Evolutionary conservation across 805 yeast species (phyloP).

Genomic region (Kodamaea laetipori): DNA sequence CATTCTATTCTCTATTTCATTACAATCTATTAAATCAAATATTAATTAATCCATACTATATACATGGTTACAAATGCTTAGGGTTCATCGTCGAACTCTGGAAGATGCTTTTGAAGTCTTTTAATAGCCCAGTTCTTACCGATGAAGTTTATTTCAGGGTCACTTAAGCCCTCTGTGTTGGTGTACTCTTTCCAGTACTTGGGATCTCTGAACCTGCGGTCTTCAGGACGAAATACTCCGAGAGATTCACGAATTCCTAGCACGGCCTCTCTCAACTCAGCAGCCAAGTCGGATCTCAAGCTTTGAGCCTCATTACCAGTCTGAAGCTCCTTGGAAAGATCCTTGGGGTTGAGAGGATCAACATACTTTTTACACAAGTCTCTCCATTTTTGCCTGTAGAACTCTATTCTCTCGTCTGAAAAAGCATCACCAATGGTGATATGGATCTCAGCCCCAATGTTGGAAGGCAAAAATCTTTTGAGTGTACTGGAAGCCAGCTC

Average conservation of each 20-base stretch:
- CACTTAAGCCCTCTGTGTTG: slow-evolving; percentile 61
- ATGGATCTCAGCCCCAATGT: slow-evolving; percentile 65
- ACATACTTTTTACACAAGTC: slow-evolving; percentile 55
- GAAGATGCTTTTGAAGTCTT: slow-evolving; percentile 59
- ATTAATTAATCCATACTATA: background rate
- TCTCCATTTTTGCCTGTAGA: slow-evolving; percentile 72
- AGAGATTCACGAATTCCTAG: slow-evolving; percentile 43
- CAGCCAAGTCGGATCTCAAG: slow-evolving; percentile 73
- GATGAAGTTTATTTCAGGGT: slow-evolving; percentile 67
- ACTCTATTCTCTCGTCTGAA: slow-evolving; percentile 57
- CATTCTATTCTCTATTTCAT: background rate
- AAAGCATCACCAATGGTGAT: slow-evolving; percentile 74
- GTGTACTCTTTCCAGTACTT: slow-evolving; percentile 77
- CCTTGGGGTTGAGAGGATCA: slow-evolving; percentile 54
- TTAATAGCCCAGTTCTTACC: slow-evolving; percentile 85
- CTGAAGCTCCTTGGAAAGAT: slow-evolving; percentile 61
- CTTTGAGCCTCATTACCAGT: slow-evolving; percentile 63
- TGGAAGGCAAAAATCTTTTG: slow-evolving; percentile 60
- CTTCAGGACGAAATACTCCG: slow-evolving; percentile 60
- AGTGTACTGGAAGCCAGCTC: slow-evolving; percentile 52
- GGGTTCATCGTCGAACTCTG: slow-evolving; percentile 27
- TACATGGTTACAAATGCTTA: background rate
- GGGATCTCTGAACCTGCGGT: slow-evolving; percentile 65
- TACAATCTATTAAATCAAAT: too few relatives aligned
- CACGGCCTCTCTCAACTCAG: slow-evolving; percentile 64